Evolutionary conservation across 2,329 filamentous ascomycete genomes (phyloP), one percentile per base, ranked within the genome.

Genomic region (Talaromyces sp.): DNA sequence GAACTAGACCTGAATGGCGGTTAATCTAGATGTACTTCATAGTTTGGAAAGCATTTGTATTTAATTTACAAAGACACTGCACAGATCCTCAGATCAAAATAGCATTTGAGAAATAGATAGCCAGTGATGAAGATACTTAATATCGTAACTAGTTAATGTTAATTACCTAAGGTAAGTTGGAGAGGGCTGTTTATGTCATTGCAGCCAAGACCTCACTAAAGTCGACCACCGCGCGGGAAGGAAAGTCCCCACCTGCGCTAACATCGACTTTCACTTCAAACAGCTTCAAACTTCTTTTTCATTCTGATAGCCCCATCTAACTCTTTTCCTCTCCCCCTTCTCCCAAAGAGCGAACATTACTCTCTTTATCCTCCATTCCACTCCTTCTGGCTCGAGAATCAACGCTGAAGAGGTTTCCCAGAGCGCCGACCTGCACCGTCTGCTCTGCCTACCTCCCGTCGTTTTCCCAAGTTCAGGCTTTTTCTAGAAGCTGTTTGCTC

Each of bases 261-360:
- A 59, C 62, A 52, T 62, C 75, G 87, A 11, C 85, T 83, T 0
- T 85, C 56, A 41, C 86, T 0, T 74, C 89, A 45, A 90, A 90
- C 69, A 59, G 47, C 64, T 57, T 57, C 61, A 47, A 56, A 39
- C 61, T 43, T 63, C 61, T 66, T 65, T 49, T 66, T 54, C 61
- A 19, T 64, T 50, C 47, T 47, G 39, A 43, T 56, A 37, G 13
- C 41, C 54, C 49, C 63, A 19, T 15, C 59, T 17, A 41, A 25
- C 33, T 43, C 45, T 63, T 49, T 77, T 47, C 58, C 41, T 45
- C 45, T 63, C 41, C 77, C 54, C 58, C 41, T 45, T 61, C 52
- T 47, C n/a, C 50, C n/a, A 8, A 37, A 15, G 37, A 56, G 33
- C 52, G 7, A 56, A 47, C 3, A 13, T 4, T 19, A 43, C 22